phyloP scores from a whole-genome alignment of 75 land plant genomes.

The Selaginella moellendorffii region DNA sequence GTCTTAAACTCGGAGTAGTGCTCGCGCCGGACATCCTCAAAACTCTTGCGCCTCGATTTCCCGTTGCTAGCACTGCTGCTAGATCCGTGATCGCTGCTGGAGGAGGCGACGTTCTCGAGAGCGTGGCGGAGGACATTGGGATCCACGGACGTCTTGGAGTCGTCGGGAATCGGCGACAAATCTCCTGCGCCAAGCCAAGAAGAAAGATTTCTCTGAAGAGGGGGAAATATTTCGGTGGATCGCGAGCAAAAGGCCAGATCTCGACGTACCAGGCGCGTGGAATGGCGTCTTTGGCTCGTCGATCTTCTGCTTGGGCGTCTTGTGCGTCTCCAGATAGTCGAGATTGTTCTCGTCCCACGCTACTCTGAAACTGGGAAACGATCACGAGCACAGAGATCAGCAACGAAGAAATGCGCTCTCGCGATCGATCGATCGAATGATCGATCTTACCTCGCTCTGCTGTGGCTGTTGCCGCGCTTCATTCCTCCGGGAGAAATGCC shows the following conservation, averaged over 20 bases:
- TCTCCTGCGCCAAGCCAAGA: background rate
- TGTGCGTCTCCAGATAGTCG: background rate
- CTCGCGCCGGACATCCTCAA: background rate
- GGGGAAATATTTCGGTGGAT: no score
- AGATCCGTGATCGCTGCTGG: no score
- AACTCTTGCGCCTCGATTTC: background rate
- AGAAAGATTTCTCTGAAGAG: no score
- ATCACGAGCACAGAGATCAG: no score
- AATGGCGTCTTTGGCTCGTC: slow-evolving; percentile 7
- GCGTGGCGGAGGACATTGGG: background rate
- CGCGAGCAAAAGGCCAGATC: no score
- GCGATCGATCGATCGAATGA: background rate
- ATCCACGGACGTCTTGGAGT: background rate
- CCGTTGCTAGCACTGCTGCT: background rate
- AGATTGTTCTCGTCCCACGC: slow-evolving; percentile 5
- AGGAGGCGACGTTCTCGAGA: background rate
- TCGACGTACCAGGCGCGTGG: background rate
- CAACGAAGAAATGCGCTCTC: no score
- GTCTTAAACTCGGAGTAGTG: slow-evolving; percentile 1
- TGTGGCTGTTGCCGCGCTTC: no score
- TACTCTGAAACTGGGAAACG: slow-evolving; percentile 6
- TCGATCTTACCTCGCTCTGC: background rate
- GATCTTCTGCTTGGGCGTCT: slow-evolving; percentile 6
- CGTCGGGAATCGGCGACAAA: background rate
- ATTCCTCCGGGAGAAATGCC: no score